Evolutionary conservation across 345 rosid genomes (phyloP).

Genomic region (Euclidium syriacum): DNA sequence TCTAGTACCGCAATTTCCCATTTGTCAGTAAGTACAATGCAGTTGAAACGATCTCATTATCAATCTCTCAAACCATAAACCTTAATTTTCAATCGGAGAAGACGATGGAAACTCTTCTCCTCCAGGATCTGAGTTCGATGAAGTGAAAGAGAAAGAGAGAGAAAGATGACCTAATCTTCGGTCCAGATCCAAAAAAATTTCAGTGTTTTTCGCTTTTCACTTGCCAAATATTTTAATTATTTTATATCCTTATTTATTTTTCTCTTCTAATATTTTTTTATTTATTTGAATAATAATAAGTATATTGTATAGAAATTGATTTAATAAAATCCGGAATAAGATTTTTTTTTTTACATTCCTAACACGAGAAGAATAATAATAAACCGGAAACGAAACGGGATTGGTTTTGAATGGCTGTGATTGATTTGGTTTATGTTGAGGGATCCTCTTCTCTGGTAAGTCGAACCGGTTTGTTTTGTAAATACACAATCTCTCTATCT

Average conservation of each 20-base stretch:
- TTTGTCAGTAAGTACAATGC: slow-evolving; percentile 22
- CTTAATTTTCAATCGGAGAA: slow-evolving; percentile 21
- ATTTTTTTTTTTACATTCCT: not conserved
- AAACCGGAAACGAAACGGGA: not conserved
- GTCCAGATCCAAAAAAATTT: too few species aligned
- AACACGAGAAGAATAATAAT: slow-evolving; percentile 18
- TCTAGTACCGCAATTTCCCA: slow-evolving; percentile 98
- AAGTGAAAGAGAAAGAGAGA: too few species aligned
- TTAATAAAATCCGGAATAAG: not conserved
- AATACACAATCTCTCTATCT: slow-evolving; percentile 57
- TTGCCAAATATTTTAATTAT: too few species aligned
- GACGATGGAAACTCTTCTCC: slow-evolving; percentile 5
- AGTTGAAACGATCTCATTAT: slow-evolving; percentile 26
- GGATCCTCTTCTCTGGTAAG: slow-evolving; percentile 43
- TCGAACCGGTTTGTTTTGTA: slow-evolving; percentile 61
- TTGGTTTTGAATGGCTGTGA: not conserved
- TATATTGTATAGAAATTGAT: not conserved
- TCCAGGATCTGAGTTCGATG: too few species aligned
- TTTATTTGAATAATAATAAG: not conserved
- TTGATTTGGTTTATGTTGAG: slow-evolving; percentile 1
- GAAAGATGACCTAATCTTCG: too few species aligned
- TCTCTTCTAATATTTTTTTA: too few species aligned
- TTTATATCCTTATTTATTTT: too few species aligned
- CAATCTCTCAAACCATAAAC: slow-evolving; percentile 1
- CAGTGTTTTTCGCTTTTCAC: too few species aligned